phyloP scores from a whole-genome alignment of 352 stramenopile species.

The Globisporangium okanoganense region DNA sequence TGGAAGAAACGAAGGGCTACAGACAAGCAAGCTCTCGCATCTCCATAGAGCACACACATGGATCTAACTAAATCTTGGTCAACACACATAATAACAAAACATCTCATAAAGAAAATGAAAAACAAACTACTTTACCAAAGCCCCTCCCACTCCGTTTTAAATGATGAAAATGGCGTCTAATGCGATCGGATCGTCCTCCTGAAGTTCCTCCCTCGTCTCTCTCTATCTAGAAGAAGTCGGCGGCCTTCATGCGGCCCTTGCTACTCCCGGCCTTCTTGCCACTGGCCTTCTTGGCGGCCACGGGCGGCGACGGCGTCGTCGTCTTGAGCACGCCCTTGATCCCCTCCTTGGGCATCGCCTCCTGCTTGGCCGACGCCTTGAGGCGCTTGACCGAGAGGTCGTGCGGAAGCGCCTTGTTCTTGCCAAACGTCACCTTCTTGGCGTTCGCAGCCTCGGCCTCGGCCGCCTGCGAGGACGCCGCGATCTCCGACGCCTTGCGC shows the following conservation, averaged over 20 bases:
- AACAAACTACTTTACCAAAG: neutral
- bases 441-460: slow-evolving; percentile 26
- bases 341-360: slow-evolving; percentile 44
- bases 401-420: slow-evolving; percentile 77
- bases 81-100: too few species aligned
- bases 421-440: slow-evolving; percentile 87
- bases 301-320: slow-evolving; percentile 16
- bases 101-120: too few species aligned
- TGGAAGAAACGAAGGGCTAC: slow-evolving; percentile 8
- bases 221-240: slow-evolving; percentile 62
- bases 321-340: slow-evolving; percentile 81
- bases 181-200: too few species aligned
- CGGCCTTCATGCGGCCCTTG: slow-evolving; percentile 57
- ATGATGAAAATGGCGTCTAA: slow-evolving; percentile 10
- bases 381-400: slow-evolving; percentile 81
- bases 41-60: too few species aligned
- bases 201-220: too few species aligned
- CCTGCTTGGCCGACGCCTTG: slow-evolving; percentile 69
- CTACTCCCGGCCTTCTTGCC: slow-evolving; percentile 28
- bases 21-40: neutral
- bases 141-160: neutral
- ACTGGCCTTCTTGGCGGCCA: slow-evolving; percentile 32
- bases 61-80: too few species aligned
- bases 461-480: slow-evolving; percentile 25
- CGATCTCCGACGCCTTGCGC: slow-evolving; percentile 46